phyloP scores from a whole-genome alignment of 192 early-diverging fungal species.

The Phycomyces nitens region DNA sequence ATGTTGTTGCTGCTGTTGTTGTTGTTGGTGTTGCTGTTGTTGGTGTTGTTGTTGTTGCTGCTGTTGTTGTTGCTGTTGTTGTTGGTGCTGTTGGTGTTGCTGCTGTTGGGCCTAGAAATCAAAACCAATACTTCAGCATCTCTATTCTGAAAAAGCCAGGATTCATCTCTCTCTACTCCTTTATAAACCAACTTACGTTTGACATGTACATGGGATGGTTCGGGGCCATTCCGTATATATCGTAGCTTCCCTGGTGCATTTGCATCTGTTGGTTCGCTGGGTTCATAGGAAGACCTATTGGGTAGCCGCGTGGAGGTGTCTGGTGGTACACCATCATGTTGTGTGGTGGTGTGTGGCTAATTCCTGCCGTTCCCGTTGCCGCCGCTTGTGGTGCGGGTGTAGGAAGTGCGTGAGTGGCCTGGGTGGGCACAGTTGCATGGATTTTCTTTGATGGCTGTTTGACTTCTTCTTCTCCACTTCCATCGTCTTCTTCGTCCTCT shows the following conservation, averaged over 20 bases:
- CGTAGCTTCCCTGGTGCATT: background rate
- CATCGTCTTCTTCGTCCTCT: slow-evolving; percentile 15
- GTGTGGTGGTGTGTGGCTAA: background rate
- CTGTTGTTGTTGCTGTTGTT: slow-evolving; percentile 8
- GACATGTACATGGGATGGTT: background rate
- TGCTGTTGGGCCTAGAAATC: slow-evolving; percentile 12
- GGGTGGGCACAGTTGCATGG: slow-evolving; percentile 5
- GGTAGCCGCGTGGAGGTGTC: background rate
- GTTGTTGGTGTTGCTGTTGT: slow-evolving; percentile 23
- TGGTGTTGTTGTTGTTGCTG: slow-evolving; percentile 25
- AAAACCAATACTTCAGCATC: background rate
- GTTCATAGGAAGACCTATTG: background rate
- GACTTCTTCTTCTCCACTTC: background rate
- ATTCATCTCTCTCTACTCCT: background rate
- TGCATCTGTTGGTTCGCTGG: background rate
- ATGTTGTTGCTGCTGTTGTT: slow-evolving; percentile 8
- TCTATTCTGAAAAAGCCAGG: too few relatives aligned
- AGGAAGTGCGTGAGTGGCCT: background rate
- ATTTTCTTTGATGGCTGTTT: slow-evolving; percentile 2
- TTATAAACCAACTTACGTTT: background rate
- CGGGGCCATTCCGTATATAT: background rate
- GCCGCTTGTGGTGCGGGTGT: background rate
- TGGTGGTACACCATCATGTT: slow-evolving; percentile 7
- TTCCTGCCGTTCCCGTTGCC: too few relatives aligned
- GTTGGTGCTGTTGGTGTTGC: slow-evolving; percentile 18